phyloP scores from a whole-genome alignment of 1,284 basidiomycete genomes.

The Sparassis latifolia region DNA sequence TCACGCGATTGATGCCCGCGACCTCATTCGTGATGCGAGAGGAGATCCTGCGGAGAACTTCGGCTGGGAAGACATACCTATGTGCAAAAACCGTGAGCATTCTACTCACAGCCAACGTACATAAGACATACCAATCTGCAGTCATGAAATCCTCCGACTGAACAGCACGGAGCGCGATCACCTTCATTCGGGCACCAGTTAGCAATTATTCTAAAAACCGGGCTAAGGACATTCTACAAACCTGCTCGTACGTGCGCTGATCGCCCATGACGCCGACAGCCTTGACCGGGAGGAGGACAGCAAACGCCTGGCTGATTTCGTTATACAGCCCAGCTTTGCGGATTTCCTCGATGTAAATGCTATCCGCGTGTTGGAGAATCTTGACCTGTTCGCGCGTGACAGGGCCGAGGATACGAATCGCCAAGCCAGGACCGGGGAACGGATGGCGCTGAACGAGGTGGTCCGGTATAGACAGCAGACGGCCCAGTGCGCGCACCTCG shows the following conservation, averaged over 20 bases:
- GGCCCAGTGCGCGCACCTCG: conserved; percentile 92
- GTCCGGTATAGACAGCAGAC: conserved; percentile 86
- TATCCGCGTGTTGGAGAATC: conserved; percentile 93
- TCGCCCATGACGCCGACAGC: conserved; percentile 99
- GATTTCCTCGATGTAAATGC: conserved; percentile 98
- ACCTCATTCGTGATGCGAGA: conserved; percentile 99
- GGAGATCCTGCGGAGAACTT: conserved; percentile 87
- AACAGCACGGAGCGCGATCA: conserved; percentile 87
- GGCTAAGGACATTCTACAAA: conserved; percentile 24
- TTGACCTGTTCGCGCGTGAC: conserved; percentile 91
- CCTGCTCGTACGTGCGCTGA: conserved; percentile 95
- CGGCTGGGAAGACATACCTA: conserved; percentile 93
- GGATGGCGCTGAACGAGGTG: conserved; percentile 96
- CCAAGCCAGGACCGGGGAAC: conserved; percentile 98
- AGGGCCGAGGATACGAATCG: conserved; percentile 97
- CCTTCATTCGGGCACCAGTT: conserved; percentile 33
- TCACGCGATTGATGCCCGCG: conserved; percentile 86
- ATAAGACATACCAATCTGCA: conserved; percentile 72
- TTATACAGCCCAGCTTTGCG: conserved; percentile 89
- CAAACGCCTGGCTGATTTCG: conserved; percentile 95
- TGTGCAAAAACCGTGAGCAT: not conserved
- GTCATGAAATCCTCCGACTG: conserved; percentile 97
- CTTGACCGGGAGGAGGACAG: conserved; percentile 92
- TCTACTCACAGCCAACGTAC: not conserved
- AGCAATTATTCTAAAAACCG: not conserved